Base-by-base conservation (phyloP, 495 filamentous ascomycete species). In the Penicillium steckii region DNA sequence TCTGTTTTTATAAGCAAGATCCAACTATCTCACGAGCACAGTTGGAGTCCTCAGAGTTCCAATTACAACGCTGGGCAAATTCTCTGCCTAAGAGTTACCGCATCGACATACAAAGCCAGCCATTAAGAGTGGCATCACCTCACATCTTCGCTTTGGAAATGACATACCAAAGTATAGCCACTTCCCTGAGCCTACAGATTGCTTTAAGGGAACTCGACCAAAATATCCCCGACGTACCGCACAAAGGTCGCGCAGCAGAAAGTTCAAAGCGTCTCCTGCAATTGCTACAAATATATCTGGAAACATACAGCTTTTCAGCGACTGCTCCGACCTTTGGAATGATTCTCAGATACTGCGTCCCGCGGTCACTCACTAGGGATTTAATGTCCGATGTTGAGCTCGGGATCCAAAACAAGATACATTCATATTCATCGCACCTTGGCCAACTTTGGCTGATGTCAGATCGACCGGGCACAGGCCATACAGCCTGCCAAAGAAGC, bases 111-210 rank as follows among this genome's bases (percentile, higher is more conserved):
- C 66, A 67, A 40, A 65, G 44, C 22, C 56, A 52, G 18, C 57
- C 63, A 2, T 7, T 51, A 15, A 66, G 56, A 37, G 42, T 65
- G 18, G 61, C 64, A 0, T 69, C 70, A 0, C 72, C 72, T 1
- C 72, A 75, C 53, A 68, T 72, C 1, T 73, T 75, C n/a, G 61
- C 50, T 3, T 58, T 75, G 12, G 72, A 75, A 23, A 69, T 75
- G 60, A 67, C 65, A 30, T 72, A 72, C 30, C 65, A 73, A 49
- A 62, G 70, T 26, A 62, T 70, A 17, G 56, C 57, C 1, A 57
- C 66, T 1, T 38, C 56, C 10, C 26, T 75, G 29, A 69, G 64
- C 43, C 50, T 64, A 10, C 62, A 71, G 37, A 59, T 71, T 23
- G 65, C 70, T 0, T 26, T 57, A 6, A 61, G 65, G n/a, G 57